phyloP scores from a whole-genome alignment of 345 rosid species.

The Citrus sp. region DNA sequence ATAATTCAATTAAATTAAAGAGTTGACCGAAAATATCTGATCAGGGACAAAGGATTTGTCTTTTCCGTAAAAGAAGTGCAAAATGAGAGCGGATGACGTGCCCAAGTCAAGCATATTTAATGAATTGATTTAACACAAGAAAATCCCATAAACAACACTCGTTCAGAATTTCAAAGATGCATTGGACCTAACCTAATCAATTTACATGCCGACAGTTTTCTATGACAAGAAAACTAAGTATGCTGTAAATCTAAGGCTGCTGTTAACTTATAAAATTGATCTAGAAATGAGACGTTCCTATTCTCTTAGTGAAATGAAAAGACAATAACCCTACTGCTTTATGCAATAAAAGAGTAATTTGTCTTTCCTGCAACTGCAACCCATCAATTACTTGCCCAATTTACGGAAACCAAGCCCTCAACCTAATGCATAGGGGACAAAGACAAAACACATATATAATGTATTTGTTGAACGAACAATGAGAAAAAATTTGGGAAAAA shows the following conservation, averaged over 20 bases:
- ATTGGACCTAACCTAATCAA: not conserved
- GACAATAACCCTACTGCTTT: conserved; percentile 24
- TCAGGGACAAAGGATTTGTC: not conserved
- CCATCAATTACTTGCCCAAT: conserved; percentile 12
- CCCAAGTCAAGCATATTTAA: conserved; percentile 13
- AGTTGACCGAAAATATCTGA: not conserved
- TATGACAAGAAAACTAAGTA: not conserved
- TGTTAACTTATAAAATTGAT: conserved; percentile 5
- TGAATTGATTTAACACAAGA: not conserved
- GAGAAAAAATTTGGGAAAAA: not conserved
- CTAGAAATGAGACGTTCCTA: conserved; percentile 13
- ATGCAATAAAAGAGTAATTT: conserved; percentile 26
- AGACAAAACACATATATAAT: no score
- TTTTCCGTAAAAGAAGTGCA: not conserved
- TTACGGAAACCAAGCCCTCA: conserved; percentile 19
- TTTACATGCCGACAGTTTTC: not conserved
- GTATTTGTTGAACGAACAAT: no score
- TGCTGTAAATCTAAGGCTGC: not conserved
- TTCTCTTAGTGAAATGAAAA: conserved; percentile 14
- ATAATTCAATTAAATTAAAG: not conserved
- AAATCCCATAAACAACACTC: not conserved
- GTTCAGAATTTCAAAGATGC: not conserved
- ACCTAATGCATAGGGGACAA: no score
- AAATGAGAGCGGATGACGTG: not conserved
- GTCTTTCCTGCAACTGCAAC: conserved; percentile 15